These are phyloP conservation scores for Populus hybrid DNA, from an alignment of 441 rosid species.

Conservation along the genomic window DNA sequence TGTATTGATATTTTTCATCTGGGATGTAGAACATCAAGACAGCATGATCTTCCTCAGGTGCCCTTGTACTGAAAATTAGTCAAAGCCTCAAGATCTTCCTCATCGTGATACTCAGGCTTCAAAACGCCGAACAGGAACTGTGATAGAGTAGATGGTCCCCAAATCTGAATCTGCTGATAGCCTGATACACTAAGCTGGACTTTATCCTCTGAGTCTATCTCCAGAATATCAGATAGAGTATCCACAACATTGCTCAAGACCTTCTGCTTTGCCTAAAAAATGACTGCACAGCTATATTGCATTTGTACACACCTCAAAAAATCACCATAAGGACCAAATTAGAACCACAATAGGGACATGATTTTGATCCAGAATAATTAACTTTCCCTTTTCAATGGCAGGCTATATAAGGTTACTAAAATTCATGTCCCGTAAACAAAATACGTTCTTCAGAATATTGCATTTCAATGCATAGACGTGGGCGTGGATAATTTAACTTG, in stretches of 20 bases:
- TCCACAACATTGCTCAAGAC: not conserved
- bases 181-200: not conserved
- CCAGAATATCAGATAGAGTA: not conserved
- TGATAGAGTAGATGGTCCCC: not conserved
- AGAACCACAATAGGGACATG: not conserved
- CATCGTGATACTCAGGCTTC: not conserved
- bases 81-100: not conserved
- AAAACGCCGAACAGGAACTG: not conserved
- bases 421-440: not conserved
- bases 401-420: not conserved
- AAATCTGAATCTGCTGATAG: not conserved
- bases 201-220: not conserved
- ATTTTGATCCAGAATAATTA: not conserved
- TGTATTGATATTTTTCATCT: not conserved
- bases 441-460: not conserved
- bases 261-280: not conserved
- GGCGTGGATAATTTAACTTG: not conserved
- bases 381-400: not conserved
- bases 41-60: not conserved
- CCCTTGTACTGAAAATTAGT: not conserved
- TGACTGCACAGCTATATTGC: not conserved
- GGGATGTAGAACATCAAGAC: no score
- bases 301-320: no score
- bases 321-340: no score
- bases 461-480: not conserved